Evolutionary conservation across 345 rosid species (phyloP), one percentile per base, ranked within the genome.

Genomic region (Euphorbia peplus): DNA sequence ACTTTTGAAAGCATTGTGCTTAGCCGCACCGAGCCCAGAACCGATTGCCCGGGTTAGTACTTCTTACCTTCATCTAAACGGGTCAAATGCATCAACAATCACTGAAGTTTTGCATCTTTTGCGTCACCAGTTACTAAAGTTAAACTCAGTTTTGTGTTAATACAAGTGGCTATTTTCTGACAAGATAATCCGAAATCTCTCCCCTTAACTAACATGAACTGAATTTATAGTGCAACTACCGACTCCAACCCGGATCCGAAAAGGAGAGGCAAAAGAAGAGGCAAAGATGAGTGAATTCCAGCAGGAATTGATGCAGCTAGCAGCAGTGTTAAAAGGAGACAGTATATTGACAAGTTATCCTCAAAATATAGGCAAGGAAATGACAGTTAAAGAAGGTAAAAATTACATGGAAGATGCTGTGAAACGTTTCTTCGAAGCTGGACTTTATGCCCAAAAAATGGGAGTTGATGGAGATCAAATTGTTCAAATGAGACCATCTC

Each of bases 401-500:
- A 78, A 37, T 37, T 91, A 89, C 74, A 91, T 91, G 95, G 96
- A 91, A 63, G 87, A 89, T 39, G 98, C 97, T 2, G 78, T 89
- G 18, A 77, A 84, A 71, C 75, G 90, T n/a, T 93, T 86, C 90
- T 76, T 89, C 3, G 86, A 85, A 10, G 91, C 89, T 0, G 96
- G 95, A 16, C 73, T 68, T 54, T 71, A 56, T 24, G 98, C 98
- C 37, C 58, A 76, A 62, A 83, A 75, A 75, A 84, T 91, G 92
- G 97, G 95, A 64, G 98, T 90, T 25, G 85, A 87, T 72, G 78
- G 73, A 15, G 89, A 93, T 47, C 90, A 89, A 55, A 80, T 84
- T 74, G 89, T 93, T 13, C 87, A 83, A 70, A 93, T 93, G 97
- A 93, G 70, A 73, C 86, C 96, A 51, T 88, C 97, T 24, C 89